Evolutionary conservation across 2,329 filamentous ascomycete genomes (phyloP).

Genomic region (Apiospora malaysiana): DNA sequence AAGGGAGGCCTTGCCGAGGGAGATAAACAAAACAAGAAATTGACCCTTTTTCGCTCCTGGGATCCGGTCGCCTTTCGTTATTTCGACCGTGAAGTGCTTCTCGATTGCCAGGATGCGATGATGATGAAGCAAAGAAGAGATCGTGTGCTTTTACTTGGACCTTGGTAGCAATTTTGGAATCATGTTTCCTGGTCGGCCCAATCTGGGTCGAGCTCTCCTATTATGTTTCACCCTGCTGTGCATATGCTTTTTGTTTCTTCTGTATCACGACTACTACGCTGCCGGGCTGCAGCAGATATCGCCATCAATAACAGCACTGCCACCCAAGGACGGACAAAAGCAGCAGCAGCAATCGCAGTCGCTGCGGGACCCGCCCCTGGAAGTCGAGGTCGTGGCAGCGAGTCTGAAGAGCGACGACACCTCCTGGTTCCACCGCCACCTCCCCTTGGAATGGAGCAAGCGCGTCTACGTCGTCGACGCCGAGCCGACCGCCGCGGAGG

Average conservation of each 20-base stretch:
- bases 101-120: neutral
- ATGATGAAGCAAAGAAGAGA: neutral
- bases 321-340: neutral
- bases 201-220: neutral
- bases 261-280: neutral
- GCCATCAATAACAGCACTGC: neutral
- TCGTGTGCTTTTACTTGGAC: neutral
- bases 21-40: neutral
- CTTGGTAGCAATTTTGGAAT: neutral
- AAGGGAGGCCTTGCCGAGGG: neutral
- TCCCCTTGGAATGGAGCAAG: slow-evolving; percentile 51
- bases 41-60: neutral
- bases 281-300: neutral
- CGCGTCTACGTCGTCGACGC: slow-evolving; percentile 61
- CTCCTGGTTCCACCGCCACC: slow-evolving; percentile 46
- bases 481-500: no score
- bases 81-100: neutral
- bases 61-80: neutral
- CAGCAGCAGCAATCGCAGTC: neutral
- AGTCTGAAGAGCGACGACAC: slow-evolving; percentile 39
- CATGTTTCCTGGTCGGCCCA: neutral
- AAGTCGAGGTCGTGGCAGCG: slow-evolving; percentile 41
- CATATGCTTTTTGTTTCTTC: neutral
- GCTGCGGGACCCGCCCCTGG: neutral
- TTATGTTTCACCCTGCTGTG: neutral